phyloP scores from a whole-genome alignment of 2,329 filamentous ascomycete species.

The Tolypocladium inflatum region DNA sequence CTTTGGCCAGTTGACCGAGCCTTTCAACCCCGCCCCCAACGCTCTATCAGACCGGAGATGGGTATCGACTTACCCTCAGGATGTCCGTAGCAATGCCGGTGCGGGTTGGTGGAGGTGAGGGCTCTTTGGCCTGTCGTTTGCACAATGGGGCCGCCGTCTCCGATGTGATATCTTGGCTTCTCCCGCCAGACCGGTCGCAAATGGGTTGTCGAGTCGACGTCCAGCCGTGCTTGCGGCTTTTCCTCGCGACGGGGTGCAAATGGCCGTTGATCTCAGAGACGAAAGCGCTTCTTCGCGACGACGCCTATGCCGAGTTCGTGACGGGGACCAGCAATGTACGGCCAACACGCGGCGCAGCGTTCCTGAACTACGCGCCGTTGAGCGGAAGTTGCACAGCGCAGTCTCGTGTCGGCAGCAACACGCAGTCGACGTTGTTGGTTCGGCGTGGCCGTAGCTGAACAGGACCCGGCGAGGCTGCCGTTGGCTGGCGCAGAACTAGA shows the following conservation, averaged over 20 bases:
- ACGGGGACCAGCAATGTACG: not conserved
- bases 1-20: not conserved
- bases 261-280: not conserved
- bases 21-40: not conserved
- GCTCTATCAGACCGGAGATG: not conserved
- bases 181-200: not conserved
- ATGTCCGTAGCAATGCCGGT: not conserved
- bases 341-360: not conserved
- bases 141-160: not conserved
- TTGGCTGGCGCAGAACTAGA: not conserved
- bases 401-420: not conserved
- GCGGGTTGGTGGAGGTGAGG: not conserved
- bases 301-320: not conserved
- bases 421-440: not conserved
- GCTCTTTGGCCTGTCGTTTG: not conserved
- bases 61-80: conserved; percentile 1
- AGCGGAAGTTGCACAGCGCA: not conserved
- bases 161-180: not conserved
- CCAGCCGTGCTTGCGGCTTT: not conserved
- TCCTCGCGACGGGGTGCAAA: not conserved
- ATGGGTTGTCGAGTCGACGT: not conserved
- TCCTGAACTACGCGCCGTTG: not conserved
- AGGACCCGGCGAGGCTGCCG: not conserved
- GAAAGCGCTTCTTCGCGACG: not conserved
- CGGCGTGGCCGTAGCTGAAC: not conserved